Conservation (phyloP, 441 rosid genomes). For the Corymbia calophylla region DNA sequence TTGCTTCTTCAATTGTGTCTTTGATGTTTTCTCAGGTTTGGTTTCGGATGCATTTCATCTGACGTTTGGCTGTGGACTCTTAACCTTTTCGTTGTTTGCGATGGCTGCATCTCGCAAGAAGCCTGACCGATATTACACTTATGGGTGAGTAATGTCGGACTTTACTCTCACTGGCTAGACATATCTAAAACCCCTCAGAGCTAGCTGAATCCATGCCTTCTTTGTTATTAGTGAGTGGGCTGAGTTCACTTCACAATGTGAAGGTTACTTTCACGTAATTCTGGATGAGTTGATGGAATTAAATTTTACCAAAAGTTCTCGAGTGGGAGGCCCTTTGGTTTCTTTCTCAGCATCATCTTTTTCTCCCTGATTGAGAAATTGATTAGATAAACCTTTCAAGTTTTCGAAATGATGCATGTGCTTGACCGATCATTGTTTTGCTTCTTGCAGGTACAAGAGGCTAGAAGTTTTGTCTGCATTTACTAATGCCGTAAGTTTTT, state of each 20-base stretch:
- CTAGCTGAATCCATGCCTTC: neutral
- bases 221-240: neutral
- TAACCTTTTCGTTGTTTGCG: conserved; percentile 85
- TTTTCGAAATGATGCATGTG: neutral
- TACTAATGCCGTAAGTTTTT: conserved; percentile 88
- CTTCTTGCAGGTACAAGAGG: conserved; percentile 62
- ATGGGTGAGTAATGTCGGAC: conserved; percentile 49
- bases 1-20: neutral
- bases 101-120: conserved; percentile 77
- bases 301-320: neutral
- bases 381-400: neutral
- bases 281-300: neutral
- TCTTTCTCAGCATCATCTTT: neutral
- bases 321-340: neutral
- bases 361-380: neutral
- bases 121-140: conserved; percentile 70
- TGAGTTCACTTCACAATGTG: neutral
- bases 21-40: conserved; percentile 50
- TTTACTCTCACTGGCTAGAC: neutral
- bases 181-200: neutral
- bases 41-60: conserved; percentile 97
- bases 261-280: neutral
- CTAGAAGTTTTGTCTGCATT: conserved; percentile 92
- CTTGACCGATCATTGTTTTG: neutral
- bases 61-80: conserved; percentile 96